Percentiles rank a stretch among this genome's conserved stretches.
Evolutionary conservation across 495 filamentous ascomycete species (phyloP).

Genomic region (Annulohypoxylon moriforme): DNA sequence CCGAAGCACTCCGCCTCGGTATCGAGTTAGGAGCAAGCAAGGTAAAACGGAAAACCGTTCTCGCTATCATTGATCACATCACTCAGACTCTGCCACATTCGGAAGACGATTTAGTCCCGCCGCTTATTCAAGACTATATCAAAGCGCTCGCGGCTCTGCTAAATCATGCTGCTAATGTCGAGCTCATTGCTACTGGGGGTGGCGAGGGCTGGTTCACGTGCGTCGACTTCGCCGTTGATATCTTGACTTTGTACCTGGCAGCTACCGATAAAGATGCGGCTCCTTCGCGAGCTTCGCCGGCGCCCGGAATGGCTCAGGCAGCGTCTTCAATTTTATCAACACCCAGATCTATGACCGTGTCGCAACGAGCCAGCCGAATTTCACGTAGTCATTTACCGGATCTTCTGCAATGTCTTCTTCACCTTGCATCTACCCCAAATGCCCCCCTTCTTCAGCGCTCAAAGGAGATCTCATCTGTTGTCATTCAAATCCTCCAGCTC

Average conservation of each 20-base stretch:
- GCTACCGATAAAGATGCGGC: constrained; percentile 50
- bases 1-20: constrained; percentile 75
- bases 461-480: constrained; percentile 65
- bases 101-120: constrained; percentile 73
- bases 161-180: constrained; percentile 77
- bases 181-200: constrained; percentile 69
- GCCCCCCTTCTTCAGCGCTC: constrained; percentile 73
- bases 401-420: constrained; percentile 72
- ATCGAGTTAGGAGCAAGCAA: constrained; percentile 74
- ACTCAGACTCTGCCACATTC: constrained; percentile 74
- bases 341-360: constrained; percentile 46
- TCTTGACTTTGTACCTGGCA: constrained; percentile 58
- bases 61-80: constrained; percentile 83
- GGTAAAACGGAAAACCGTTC: constrained; percentile 79
- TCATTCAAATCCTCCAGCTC: constrained; percentile 71
- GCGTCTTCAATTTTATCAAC: constrained; percentile 46
- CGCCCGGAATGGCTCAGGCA: constrained; percentile 47
- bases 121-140: constrained; percentile 80
- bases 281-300: constrained; percentile 54
- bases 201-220: constrained; percentile 73
- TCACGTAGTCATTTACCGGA: constrained; percentile 55
- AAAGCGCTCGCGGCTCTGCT: constrained; percentile 78
- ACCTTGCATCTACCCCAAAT: constrained; percentile 74
- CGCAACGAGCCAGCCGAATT: constrained; percentile 28
- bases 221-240: constrained; percentile 73